Evolutionary conservation across 2,329 filamentous ascomycete species (phyloP), one percentile per base, ranked within the genome.

Genomic region (Phyllosticta citrichinensis): DNA sequence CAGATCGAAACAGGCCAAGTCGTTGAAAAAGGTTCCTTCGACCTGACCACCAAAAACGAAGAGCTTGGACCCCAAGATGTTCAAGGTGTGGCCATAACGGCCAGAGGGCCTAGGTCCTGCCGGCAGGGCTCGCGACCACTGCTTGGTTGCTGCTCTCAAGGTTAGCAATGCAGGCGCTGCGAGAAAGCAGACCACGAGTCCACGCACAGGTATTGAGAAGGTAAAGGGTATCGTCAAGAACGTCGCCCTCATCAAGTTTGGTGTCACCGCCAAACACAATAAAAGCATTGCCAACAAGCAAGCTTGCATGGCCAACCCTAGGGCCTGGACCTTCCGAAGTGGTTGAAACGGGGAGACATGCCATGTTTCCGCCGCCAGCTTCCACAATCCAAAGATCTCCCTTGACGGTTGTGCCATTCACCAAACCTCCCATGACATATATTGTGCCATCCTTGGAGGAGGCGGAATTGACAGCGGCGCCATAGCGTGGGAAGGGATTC

Each of bases 181-280:
- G 17, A 14, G 53, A 24, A 20, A 25, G 53, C 3, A 24, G 10
- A 20, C 51, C 30, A 8, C 53, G 11, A 66, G 61, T 54, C 17
- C 62, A 80, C 93, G 77, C 81, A 97, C 94, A 97, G 56, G 94
- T 99, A 76, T 99, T 99, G 57, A 99, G 81, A 57, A 99, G 82
- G 75, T 99, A 99, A 12, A 99, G 79, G 0, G 94, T 97, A 76
- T 99, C 93, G 69, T 99, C 94, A 62, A 99, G 79, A 56, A 89
- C 81, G 74, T 99, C 94, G 33, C 85, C 84, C 70, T 97, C 94
- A 60, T 97, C 91, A 71, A 96, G 88, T 75, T 99, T 99, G 57
- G 94, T 99, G 74, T 99, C 95, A 71, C 94, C 94, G 56, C 94
- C 95, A 71, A 97, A 99, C 12, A 99, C 94, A 67, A 99, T 99